Base-by-base conservation (phyloP, 441 rosid species). In the Gossypium gossypioides region DNA sequence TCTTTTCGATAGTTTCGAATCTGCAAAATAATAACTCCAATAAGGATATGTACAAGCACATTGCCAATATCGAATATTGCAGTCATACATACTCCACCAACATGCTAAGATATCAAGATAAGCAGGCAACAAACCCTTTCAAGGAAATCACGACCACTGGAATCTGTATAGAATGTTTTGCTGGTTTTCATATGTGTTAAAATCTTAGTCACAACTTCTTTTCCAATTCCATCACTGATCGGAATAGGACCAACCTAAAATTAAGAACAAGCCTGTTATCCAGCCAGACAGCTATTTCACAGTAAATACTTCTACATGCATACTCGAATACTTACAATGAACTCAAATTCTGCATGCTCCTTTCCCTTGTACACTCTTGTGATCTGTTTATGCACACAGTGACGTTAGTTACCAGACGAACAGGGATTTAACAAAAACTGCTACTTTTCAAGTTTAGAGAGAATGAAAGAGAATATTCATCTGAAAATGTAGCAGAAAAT, bases 241-340 rank as follows among this genome's bases (percentile, higher is more conserved):
- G 89, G 89, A 29, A 83, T 80, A 22, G 89, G 89, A 27, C 89
- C 89, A 32, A 85, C 83, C 89, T 85, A 76, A 78, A 71, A 71
- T 57, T 60, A 4, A 57, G 50, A 79, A 64, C 24, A 18, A 19
- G 2, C 21, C 5, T 58, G 55, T 56, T 59, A 32, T 50, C 19
- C 40, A 32, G 40, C 19, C 40, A 32, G 40, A 40, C 7, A 67
- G 34, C 19, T 58, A 71, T 72, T 8, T 56, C 40, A 66, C 7
- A 12, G 59, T 57, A 37, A 25, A 56, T 29, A 59, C 27, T 2
- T 40, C 12, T 25, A 58, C 9, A 13, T 25, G 34, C 12, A 56
- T 56, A 22, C 32, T 56, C 29, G 12, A 8, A 68, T 51, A 74
- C 89, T 77, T 77, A 83, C 89, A 60, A 69, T 78, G 72, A 81